Base-by-base conservation (phyloP, 2,329 filamentous ascomycete genomes). In the Daldinia sp. region DNA sequence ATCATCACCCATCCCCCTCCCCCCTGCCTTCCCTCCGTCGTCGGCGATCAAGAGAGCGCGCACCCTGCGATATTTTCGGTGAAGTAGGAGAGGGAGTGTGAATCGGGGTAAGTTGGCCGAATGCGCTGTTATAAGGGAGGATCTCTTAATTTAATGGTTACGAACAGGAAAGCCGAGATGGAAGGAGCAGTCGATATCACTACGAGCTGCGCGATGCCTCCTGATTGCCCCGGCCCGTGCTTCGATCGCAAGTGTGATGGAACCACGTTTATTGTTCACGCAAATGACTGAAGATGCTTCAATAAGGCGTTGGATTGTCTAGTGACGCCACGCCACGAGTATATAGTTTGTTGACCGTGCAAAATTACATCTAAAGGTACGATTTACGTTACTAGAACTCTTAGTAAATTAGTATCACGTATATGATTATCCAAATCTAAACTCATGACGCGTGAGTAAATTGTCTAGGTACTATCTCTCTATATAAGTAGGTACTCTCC, bases 401-500 rank as follows among this genome's bases (percentile, higher is more conserved):
- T n/a, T n/a, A n/a, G n/a, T n/a, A n/a, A n/a, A n/a, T n/a, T n/a
- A n/a, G n/a, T n/a, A n/a, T n/a, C n/a, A n/a, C n/a, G n/a, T n/a
- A n/a, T n/a, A n/a, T n/a, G n/a, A n/a, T n/a, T n/a, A n/a, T n/a
- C n/a, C 2, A 27, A 23, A n/a, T 21, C 23, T 23, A 15, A 30
- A 35, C 23, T 39, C 4, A 25, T 19, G 25, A 8, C 8, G 2
- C 5, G 56, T 11, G 32, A 52, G 39, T 30, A 47, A 47, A 52
- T 50, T 4, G 34, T 56, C 30, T 56, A 56, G 19, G 19, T 30
- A 54, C 27, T 51, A 47, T 32, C 21, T 27, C 45, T 61, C 37
- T 61, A 61, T 61, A 61, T 37, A 47, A 29, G n/a, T n/a, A n/a
- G n/a, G n/a, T 29, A 19, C 21, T 15, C 32, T 30, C 15, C 23